Base-by-base conservation (phyloP, 148 eudicot species). In the Fallopia convolvulus region DNA sequence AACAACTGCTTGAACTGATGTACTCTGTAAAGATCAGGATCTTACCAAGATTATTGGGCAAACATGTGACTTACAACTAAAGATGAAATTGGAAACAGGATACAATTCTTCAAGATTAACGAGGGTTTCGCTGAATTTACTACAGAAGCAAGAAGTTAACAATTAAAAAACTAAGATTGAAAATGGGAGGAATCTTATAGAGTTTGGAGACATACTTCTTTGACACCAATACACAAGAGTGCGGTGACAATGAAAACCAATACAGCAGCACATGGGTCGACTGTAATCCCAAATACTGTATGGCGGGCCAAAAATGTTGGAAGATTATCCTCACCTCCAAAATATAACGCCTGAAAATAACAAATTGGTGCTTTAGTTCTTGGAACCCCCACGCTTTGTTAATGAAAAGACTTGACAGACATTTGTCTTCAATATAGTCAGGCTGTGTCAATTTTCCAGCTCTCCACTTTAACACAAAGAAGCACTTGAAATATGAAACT, bases 201-300 rank as follows among this genome's bases (percentile, higher is more conserved):
- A n/a, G 9, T 73, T 73, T n/a, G 21, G 18, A 21, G 55, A 48
- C 55, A 47, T 76, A 87, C 92, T 87, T 89, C 92, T 83, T 87
- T 89, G 77, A 89, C 87, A 23, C 92, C 92, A 49, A 79, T 52
- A 80, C 89, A 89, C 74, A 89, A 58, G 52, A 89, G 90, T 12
- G 77, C 83, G 32, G 90, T 83, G 63, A 87, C 85, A 61, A 87
- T 42, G 23, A 81, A 71, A 23, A 89, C 84, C 56, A 87, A 79
- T 66, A 81, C 74, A 60, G 89, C 90, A 13, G 89, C 87, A 86
- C 87, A 87, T 39, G 92, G 90, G 77, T 87, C 90, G 76, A 89
- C 84, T 41, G 85, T 83, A 60, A 85, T 75, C 33, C 73, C 87
- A 74, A 82, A 74, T 63, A 80, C 77, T 70, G 81, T 78, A 84